phyloP scores from a whole-genome alignment of 1,284 basidiomycete species.

The Austroboletus novae-zelandiae region DNA sequence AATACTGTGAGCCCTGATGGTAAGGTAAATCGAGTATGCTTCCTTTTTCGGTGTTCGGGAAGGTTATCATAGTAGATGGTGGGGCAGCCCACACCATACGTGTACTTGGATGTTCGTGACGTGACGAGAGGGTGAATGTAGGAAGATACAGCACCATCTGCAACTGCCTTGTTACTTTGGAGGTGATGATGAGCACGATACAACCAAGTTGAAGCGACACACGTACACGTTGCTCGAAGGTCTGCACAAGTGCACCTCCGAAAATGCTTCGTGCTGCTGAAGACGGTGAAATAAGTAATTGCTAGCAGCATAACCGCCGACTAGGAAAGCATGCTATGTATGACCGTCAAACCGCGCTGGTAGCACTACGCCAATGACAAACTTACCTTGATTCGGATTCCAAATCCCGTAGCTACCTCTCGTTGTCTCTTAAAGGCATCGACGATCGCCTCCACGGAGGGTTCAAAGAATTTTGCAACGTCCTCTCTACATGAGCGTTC shows the following conservation, averaged over 20 bases:
- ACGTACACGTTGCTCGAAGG: conserved; percentile 40
- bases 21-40: neutral
- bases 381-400: conserved; percentile 33
- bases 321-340: conserved; percentile 21
- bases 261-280: conserved; percentile 28
- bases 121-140: conserved; percentile 49
- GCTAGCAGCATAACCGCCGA: conserved; percentile 50
- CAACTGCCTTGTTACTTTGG: conserved; percentile 54
- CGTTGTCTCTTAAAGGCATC: conserved; percentile 37
- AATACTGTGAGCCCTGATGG: conserved; percentile 20
- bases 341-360: neutral
- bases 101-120: conserved; percentile 40
- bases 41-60: conserved; percentile 35
- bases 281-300: conserved; percentile 45
- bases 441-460: conserved; percentile 42
- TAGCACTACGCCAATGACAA: neutral
- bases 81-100: conserved; percentile 38
- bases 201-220: too few species aligned
- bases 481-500: conserved; percentile 25
- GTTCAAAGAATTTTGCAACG: conserved; percentile 45
- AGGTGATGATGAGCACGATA: conserved; percentile 3
- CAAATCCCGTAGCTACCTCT: conserved; percentile 9
- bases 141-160: conserved; percentile 52
- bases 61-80: conserved; percentile 28
- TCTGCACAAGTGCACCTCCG: conserved; percentile 33